Evolutionary conservation across 257 asterid genomes (phyloP), one percentile per base, ranked within the genome.

Genomic region (Marsdenia floribunda): DNA sequence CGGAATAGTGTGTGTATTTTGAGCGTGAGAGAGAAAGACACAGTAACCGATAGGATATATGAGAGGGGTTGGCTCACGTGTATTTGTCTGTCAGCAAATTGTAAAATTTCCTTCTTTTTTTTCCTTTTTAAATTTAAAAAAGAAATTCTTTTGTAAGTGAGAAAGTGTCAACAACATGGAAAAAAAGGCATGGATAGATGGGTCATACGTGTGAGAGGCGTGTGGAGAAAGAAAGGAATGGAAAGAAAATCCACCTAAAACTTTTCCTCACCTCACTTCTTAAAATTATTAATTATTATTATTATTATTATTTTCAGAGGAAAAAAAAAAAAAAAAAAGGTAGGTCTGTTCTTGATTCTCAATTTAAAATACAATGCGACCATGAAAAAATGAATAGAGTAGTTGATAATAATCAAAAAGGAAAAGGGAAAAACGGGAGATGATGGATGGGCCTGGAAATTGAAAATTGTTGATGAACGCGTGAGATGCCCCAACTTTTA

Each of bases 401-500:
- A 7, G 47, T 42, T 16, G 6, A 16, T 14, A 52, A 19, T 16
- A 15, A 52, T 2, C 3, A 52, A 3, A 52, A 15, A 52, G 16
- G 11, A 19, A 19, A 54, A 58, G 9, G 15, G 12, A 11, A 52
- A 60, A 59, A 71, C 35, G 70, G 73, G 66, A 26, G 29, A 76
- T 24, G 79, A 42, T 24, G 72, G 78, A 42, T 44, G 49, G 24
- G 19, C 29, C 26, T 35, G 42, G 73, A 46, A 26, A 58, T 59
- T 65, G 26, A 0, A 52, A 35, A 64, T 0, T 14, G 13, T 72
- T 35, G 75, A 73, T 65, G 59, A 73, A 73, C 83, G 67, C 65
- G 85, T 82, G 86, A 78, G 74, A 58, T 79, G 87, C 78, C 84
- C 75, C 80, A 74, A 74, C 78, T 80, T 84, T 84, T 19, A 73